Percentiles rank a stretch among this genome's conserved stretches.
Conservation (phyloP, 495 filamentous ascomycete species). For the Hypoxylon fragiforme region DNA sequence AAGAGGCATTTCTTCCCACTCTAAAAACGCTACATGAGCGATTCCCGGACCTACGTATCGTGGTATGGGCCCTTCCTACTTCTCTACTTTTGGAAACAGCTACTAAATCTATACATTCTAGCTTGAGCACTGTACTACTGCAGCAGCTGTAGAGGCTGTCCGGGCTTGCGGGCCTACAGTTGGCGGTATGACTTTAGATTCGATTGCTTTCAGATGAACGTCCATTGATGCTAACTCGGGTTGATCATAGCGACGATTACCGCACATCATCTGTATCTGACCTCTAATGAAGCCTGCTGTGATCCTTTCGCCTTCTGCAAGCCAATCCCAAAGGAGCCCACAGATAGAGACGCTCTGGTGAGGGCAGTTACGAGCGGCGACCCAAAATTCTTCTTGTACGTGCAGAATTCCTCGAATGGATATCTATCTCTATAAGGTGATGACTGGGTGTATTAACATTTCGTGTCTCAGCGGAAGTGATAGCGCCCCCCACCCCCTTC, state of each 20-base stretch:
- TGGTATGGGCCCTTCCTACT: conserved; percentile 39
- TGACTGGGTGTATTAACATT: not conserved
- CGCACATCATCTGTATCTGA: conserved; percentile 80
- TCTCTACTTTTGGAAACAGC: conserved; percentile 38
- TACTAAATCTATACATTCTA: conserved; percentile 18
- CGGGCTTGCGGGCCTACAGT: conserved; percentile 74
- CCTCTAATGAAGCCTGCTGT: conserved; percentile 72
- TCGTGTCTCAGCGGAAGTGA: conserved; percentile 52
- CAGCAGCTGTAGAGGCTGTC: conserved; percentile 78
- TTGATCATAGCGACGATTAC: conserved; percentile 38
- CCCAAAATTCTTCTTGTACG: conserved; percentile 79
- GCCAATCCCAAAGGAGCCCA: conserved; percentile 72
- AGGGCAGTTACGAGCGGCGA: conserved; percentile 66
- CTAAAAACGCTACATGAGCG: conserved; percentile 67
- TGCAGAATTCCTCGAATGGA: conserved; percentile 32
- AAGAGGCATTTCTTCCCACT: conserved; percentile 79
- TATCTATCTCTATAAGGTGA: not conserved
- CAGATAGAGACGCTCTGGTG: conserved; percentile 75
- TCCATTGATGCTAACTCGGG: not conserved
- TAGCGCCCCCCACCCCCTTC: conserved; percentile 75
- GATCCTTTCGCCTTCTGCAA: conserved; percentile 89
- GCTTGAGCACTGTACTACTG: conserved; percentile 80
- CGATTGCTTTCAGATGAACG: not conserved
- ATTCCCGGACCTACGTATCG: conserved; percentile 81
- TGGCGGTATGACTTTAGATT: conserved; percentile 54